Evolutionary conservation across 139 green algal species (phyloP), one percentile per base, ranked within the genome.

Genomic region (Chlorella sorokiniana): DNA sequence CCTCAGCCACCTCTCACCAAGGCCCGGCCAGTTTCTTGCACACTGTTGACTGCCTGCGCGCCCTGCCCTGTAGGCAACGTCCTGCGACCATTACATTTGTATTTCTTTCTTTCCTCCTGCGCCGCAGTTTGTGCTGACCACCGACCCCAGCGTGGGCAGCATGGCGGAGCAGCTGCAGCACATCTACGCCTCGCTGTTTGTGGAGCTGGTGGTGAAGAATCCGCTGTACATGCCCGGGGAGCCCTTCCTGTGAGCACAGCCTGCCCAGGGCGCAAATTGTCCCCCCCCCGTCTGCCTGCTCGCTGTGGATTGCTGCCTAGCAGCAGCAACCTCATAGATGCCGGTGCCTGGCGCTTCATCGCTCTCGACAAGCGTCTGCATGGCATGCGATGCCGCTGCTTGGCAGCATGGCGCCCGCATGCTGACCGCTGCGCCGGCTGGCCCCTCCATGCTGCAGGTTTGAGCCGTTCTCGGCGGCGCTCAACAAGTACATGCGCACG

Each of bases 191-290:
- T 78, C 86, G 10, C 85, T 98, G 1, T 97, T 93, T 52, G 93
- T 94, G 29, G 91, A 96, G 76, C 93, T 92, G 67, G 92, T 98
- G 4, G 76, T 92, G 1, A 97, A 95, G 72, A 98, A 98, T 83
- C 93, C 94, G 9, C 48, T 95, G 9, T 96, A 96, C 72, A 85
- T 62, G 4, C 91, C 91, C 0, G 91, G 94, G 5, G 68, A 93
- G 79, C 85, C 87, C 3, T 97, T 97, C 88, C 87, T 92, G 91
- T 97, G 63, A 79, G 82, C 63, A 18, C 35, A 3, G 40, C 14
- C 10, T 72, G 48, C 16, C 0, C 1, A 61, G 38, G 20, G 51
- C n/a, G 25, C 16, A 38, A 25, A 7, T 14, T n/a, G n/a, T n/a
- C n/a, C n/a, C n/a, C n/a, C n/a, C n/a, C n/a, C n/a, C n/a, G n/a